A percentile compares a stretch with the other conserved stretches of the same genome.
These are phyloP conservation scores for Aristolochia californica DNA, from an alignment of 164 flowering plant genomes.

Conservation along the genomic window DNA sequence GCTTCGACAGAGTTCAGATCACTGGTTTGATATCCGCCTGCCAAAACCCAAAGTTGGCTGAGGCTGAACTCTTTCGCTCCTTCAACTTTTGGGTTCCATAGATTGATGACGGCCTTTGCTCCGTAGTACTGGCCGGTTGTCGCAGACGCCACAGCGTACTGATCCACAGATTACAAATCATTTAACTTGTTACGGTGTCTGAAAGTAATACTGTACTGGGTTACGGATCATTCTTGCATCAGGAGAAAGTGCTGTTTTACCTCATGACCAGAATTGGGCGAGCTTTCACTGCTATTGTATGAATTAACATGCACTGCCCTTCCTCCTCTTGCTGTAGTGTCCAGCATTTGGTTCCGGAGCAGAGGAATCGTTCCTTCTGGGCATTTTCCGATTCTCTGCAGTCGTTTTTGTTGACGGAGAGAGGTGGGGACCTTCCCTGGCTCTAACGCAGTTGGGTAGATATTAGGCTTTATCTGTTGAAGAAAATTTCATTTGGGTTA, in stretches of 20 bases:
- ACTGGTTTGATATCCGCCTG: conserved; percentile 76
- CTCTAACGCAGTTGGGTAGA: not conserved
- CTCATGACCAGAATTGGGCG: not conserved
- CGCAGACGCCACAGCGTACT: conserved; percentile 96
- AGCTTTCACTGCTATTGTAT: not conserved
- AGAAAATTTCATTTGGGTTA: not conserved
- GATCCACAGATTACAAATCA: not conserved
- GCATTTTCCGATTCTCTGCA: not conserved
- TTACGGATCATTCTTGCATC: too few relatives aligned
- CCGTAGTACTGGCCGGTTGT: conserved; percentile 89
- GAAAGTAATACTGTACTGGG: too few relatives aligned
- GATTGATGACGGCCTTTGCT: conserved; percentile 93
- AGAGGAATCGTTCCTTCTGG: conserved; percentile 2
- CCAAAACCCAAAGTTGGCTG: conserved; percentile 82
- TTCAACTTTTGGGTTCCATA: conserved; percentile 86
- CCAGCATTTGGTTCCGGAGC: too few relatives aligned
- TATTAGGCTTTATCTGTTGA: not conserved
- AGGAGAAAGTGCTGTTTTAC: not conserved
- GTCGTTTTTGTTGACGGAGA: not conserved
- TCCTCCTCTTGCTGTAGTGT: not conserved
- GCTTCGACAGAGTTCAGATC: conserved; percentile 98
- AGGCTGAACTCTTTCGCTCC: conserved; percentile 91
- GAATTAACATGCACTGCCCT: too few relatives aligned
- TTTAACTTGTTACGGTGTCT: too few relatives aligned
- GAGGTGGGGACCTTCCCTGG: too few relatives aligned